These are phyloP conservation scores for Perkinsus olseni DNA, from an alignment of 169 alveolate genomes.

Conservation along the genomic window DNA sequence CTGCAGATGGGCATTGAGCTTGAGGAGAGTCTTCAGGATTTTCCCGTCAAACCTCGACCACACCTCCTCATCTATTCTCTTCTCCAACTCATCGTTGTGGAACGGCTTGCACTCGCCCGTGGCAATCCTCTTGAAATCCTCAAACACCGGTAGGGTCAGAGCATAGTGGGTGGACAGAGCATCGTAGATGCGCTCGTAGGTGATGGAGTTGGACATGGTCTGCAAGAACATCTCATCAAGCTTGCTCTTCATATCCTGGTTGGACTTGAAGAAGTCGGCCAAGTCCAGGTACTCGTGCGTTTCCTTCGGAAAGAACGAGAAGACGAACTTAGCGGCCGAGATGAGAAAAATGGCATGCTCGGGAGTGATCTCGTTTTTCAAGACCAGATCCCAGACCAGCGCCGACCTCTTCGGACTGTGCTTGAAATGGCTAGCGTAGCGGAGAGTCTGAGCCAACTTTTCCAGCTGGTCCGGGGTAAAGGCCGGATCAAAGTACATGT, in stretches of 20 bases:
- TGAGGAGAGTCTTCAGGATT: neutral
- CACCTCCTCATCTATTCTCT: neutral
- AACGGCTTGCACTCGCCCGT: neutral
- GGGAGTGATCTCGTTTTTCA: neutral
- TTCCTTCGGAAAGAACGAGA: neutral
- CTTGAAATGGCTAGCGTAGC: slow-evolving; percentile 12
- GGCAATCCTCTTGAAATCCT: neutral
- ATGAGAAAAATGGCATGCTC: neutral
- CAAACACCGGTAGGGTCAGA: neutral
- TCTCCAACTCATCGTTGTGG: neutral
- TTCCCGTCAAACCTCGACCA: neutral
- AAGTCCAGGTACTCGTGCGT: neutral
- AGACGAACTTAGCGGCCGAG: neutral
- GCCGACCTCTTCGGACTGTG: slow-evolving; percentile 9
- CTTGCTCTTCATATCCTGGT: neutral
- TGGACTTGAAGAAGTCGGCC: neutral
- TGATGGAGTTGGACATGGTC: neutral
- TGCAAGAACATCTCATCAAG: neutral
- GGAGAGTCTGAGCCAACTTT: neutral
- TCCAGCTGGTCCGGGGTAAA: neutral
- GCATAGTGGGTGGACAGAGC: neutral
- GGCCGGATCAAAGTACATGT: slow-evolving; percentile 9
- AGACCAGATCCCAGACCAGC: slow-evolving; percentile 10
- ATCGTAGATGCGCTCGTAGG: neutral
- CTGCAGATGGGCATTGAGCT: slow-evolving; percentile 20